Evolutionary conservation across 345 rosid species (phyloP), one percentile per base, ranked within the genome.

Genomic region (Ceriops decandra): DNA sequence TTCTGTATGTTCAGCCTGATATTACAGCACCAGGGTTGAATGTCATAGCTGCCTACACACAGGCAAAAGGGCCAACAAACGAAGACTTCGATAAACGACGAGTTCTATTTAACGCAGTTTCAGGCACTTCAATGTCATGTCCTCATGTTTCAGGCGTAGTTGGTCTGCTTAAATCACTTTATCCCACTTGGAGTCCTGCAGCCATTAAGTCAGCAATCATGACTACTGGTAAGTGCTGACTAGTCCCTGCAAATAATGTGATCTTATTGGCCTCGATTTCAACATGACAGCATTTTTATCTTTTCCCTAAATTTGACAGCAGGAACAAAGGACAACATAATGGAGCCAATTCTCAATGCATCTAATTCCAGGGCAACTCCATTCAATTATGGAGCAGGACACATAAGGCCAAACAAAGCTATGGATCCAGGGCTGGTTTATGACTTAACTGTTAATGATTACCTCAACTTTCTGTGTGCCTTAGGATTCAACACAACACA

Each of bases 101-200:
- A 46, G 72, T 76, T 61, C 65, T 19, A 21, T 76, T 66, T 10
- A 76, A 76, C 68, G 53, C 74, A 2, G 7, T 75, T 38, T 75
- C 79, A 53, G 80, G 80, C 9, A 76, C 80, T 66, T 76, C 80
- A 24, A 76, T 76, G 80, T 67, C 80, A 6, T 76, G 80, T 27
- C 80, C 80, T 61, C 80, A 76, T 67, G 72, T 76, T 63, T 66
- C 80, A 33, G 80, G 80, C 53, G 62, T 71, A 31, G 72, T 67
- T 27, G 80, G 72, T 64, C 75, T 76, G 49, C 80, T 76, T 35
- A 72, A 49, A 49, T 32, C 69, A n/a, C 46, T 76, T 47, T 57
- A 76, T 67, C 80, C 75, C 16, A 26, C 15, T 62, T 76, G 80
- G 80, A 71, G 72, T 17, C 80, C 80, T 19, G 80, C 80, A 1